Percentiles rank a stretch among this genome's conserved stretches.
phyloP scores from a whole-genome alignment of 2,329 filamentous ascomycete species.

The Fulvia fulva region DNA sequence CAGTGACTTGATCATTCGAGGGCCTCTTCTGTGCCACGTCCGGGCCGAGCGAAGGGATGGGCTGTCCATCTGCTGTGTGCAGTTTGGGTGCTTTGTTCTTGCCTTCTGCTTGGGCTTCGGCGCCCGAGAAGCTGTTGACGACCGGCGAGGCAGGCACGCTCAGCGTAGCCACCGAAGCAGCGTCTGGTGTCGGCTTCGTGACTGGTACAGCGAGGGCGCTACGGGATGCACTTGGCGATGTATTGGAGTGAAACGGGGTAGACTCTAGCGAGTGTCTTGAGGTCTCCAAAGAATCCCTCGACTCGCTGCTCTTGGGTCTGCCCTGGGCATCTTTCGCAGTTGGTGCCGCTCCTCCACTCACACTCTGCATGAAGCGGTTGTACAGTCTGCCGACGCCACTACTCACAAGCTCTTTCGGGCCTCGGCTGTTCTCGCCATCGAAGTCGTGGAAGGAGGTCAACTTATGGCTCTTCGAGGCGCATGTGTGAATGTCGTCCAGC shows the following conservation, averaged over 20 bases:
- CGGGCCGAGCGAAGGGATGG: slow-evolving; percentile 12
- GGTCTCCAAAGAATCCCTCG: slow-evolving; percentile 17
- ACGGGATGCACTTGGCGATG: slow-evolving; percentile 17
- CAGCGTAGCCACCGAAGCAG: slow-evolving; percentile 15
- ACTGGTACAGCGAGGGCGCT: slow-evolving; percentile 6
- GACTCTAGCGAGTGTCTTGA: slow-evolving; percentile 9
- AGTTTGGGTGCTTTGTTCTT: slow-evolving; percentile 12
- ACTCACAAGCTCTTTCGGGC: slow-evolving; percentile 36
- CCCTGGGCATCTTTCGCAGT: slow-evolving; percentile 20
- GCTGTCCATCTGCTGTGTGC: slow-evolving; percentile 18
- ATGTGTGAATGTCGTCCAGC: slow-evolving; percentile 82
- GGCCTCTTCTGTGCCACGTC: slow-evolving; percentile 7
- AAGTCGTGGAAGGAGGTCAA: slow-evolving; percentile 95
- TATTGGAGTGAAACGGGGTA: slow-evolving; percentile 18
- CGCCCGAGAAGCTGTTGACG: slow-evolving; percentile 12
- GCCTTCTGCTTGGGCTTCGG: slow-evolving; percentile 9
- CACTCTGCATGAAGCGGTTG: slow-evolving; percentile 62
- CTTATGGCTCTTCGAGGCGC: slow-evolving; percentile 77
- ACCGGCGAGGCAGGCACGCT: slow-evolving; percentile 23
- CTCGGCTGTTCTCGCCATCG: slow-evolving; percentile 60
- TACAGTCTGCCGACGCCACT: slow-evolving; percentile 73
- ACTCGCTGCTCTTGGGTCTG: slow-evolving; percentile 27
- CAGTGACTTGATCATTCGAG: neutral
- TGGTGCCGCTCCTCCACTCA: slow-evolving; percentile 21
- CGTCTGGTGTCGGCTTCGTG: slow-evolving; percentile 15